Evolutionary conservation across 2,329 filamentous ascomycete genomes (phyloP).

Genomic region (Xylaria sp.): DNA sequence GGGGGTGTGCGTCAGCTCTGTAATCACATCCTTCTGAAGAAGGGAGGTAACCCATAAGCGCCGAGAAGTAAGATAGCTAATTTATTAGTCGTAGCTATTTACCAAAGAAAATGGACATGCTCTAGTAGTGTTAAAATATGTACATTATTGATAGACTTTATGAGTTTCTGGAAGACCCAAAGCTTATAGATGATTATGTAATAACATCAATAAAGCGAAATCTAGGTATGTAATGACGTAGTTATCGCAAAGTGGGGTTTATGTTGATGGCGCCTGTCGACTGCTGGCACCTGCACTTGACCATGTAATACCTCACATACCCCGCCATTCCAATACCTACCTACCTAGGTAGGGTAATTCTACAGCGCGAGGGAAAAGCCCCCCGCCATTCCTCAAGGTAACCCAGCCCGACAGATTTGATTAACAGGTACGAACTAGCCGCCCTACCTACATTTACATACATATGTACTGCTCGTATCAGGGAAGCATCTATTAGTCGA

Average conservation of each 20-base stretch:
- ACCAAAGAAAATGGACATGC: neutral
- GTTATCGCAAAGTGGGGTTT: neutral
- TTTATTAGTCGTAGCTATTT: neutral
- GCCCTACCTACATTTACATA: too few species aligned
- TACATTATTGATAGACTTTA: neutral
- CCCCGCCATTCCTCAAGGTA: slow-evolving; percentile 10
- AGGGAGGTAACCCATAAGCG: neutral
- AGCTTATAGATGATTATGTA: slow-evolving; percentile 7
- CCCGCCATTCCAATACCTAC: slow-evolving; percentile 13
- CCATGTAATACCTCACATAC: neutral
- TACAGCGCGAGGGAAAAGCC: neutral
- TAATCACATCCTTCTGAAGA: neutral
- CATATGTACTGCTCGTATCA: neutral
- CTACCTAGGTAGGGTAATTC: too few species aligned
- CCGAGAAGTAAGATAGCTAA: neutral
- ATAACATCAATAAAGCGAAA: neutral
- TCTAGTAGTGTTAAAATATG: neutral
- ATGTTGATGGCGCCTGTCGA: neutral
- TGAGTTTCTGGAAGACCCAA: neutral
- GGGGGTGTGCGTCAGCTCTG: neutral
- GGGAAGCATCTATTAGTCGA: neutral
- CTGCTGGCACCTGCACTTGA: too few species aligned
- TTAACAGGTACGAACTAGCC: slow-evolving; percentile 3
- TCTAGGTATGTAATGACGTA: slow-evolving; percentile 13
- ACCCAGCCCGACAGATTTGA: neutral